Conservation (phyloP, 805 yeast genomes). For the Spathaspora passalidarum region DNA sequence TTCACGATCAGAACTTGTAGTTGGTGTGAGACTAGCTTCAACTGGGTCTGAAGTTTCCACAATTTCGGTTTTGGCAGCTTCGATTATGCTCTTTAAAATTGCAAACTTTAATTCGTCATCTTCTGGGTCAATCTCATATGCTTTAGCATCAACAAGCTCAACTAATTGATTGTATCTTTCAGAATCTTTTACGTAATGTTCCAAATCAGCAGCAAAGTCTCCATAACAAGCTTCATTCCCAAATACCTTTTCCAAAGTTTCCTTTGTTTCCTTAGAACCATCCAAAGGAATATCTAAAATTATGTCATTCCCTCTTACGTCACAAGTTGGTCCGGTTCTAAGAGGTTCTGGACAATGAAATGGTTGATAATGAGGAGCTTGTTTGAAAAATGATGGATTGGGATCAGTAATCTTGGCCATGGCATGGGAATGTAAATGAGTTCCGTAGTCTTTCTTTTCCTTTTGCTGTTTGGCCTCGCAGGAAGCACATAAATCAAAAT, state of each 20-base stretch:
- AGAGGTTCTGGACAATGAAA: background rate
- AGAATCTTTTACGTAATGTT: constrained; percentile 17
- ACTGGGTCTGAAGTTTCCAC: background rate
- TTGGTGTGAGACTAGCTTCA: background rate
- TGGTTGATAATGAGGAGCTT: background rate
- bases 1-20: background rate
- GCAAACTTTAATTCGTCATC: constrained; percentile 23
- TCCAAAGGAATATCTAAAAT: constrained; percentile 25
- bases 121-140: constrained; percentile 3
- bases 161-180: constrained; percentile 22
- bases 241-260: constrained; percentile 18
- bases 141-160: constrained; percentile 8
- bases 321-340: background rate
- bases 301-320: constrained; percentile 11
- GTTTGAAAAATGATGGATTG: background rate
- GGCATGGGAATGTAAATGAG: constrained; percentile 27
- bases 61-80: constrained; percentile 1
- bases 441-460: constrained; percentile 11
- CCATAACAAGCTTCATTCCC: constrained; percentile 13
- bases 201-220: constrained; percentile 9
- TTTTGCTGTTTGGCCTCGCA: constrained; percentile 22
- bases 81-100: constrained; percentile 20
- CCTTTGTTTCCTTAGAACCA: constrained; percentile 12
- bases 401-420: constrained; percentile 26
- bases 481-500: constrained; percentile 50